Evolutionary conservation across 371 early-diverging fungal genomes (phyloP).

Genomic region (Apophysomyces variabilis): DNA sequence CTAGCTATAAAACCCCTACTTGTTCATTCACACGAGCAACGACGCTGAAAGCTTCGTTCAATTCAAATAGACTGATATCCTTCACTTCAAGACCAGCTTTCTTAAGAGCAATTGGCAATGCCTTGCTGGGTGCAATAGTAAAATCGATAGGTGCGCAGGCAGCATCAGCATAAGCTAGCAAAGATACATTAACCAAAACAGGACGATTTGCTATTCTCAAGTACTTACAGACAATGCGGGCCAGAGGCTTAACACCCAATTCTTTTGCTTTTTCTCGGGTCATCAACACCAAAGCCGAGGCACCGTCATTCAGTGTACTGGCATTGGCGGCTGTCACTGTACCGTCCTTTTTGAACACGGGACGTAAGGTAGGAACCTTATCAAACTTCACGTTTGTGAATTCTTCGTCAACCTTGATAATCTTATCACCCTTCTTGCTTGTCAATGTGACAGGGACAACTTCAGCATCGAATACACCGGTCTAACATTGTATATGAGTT

Average conservation of each 20-base stretch:
- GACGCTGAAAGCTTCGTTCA: constrained; percentile 97
- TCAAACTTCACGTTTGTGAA: constrained; percentile 78
- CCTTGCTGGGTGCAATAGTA: constrained; percentile 92
- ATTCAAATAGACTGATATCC: constrained; percentile 84
- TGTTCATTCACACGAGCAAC: constrained; percentile 86
- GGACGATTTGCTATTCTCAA: constrained; percentile 19
- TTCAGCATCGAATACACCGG: constrained; percentile 80
- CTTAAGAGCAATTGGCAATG: constrained; percentile 87
- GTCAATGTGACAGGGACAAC: constrained; percentile 85
- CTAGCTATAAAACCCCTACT: constrained; percentile 19
- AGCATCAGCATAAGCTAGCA: constrained; percentile 75
- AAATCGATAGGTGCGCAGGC: constrained; percentile 90
- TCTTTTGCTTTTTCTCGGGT: constrained; percentile 76
- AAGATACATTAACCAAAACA: background rate
- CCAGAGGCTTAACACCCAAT: constrained; percentile 84
- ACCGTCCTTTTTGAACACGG: constrained; percentile 70
- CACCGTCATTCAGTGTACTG: constrained; percentile 95
- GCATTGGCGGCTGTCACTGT: constrained; percentile 97
- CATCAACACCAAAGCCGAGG: constrained; percentile 92
- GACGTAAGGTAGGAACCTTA: constrained; percentile 57
- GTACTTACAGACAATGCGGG: constrained; percentile 62
- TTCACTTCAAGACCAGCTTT: constrained; percentile 75
- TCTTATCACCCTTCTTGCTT: constrained; percentile 73
- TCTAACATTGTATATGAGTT: constrained; percentile 16
- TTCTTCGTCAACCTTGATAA: constrained; percentile 87